Evolutionary conservation across 2,329 filamentous ascomycete species (phyloP).

Genomic region (Trichophyton simii): DNA sequence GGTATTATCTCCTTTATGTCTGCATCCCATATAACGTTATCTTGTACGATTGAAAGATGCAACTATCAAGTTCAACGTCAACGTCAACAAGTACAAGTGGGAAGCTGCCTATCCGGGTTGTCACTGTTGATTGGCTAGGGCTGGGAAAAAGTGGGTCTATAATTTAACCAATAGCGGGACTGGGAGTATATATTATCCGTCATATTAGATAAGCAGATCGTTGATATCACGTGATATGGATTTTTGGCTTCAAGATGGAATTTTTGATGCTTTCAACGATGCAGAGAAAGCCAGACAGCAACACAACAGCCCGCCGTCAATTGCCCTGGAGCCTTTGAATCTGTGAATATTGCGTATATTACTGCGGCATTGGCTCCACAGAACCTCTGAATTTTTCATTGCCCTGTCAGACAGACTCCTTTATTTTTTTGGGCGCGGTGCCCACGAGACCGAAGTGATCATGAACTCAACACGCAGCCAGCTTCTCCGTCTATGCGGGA

Average conservation of each 20-base stretch:
- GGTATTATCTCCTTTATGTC: no score
- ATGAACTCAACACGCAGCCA: slow-evolving; percentile 4
- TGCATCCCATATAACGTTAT: no score
- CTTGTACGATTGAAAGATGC: no score
- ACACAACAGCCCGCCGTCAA: background rate
- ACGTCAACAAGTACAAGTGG: no score
- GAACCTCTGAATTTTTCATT: background rate
- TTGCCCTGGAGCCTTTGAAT: background rate
- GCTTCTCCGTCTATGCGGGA: background rate
- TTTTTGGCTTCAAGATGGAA: background rate
- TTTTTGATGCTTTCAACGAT: background rate
- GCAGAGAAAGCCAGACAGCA: background rate
- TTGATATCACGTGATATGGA: background rate
- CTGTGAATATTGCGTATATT: background rate
- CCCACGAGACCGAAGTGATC: background rate
- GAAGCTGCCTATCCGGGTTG: no score
- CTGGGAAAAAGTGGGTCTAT: no score
- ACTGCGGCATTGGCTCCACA: background rate
- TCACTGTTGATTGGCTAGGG: no score
- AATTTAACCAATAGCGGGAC: background rate
- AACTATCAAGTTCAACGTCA: no score
- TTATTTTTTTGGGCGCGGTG: background rate
- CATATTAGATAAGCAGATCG: background rate
- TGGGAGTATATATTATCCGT: background rate
- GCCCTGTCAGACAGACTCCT: background rate